Base-by-base conservation (phyloP, 768 basidiomycete species). In the Pleurotus pulmonarius region DNA sequence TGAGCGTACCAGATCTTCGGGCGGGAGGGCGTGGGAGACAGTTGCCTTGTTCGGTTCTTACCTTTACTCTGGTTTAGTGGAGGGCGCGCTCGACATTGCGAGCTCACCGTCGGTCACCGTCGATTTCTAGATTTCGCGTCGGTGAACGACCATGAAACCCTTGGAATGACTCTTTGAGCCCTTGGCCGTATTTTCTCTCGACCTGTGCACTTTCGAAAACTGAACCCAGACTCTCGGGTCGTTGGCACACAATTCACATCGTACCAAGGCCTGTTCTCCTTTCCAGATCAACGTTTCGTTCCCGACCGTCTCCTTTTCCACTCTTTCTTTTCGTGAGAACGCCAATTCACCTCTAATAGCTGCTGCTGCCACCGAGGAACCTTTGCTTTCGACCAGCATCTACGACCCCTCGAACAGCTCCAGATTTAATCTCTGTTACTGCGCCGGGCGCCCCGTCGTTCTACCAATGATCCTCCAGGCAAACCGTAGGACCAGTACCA, bases 391-490 rank as follows among this genome's bases (percentile, higher is more conserved):
- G 41, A 48, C 47, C 55, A 51, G 22, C 49, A 46, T 54, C 44
- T 49, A 41, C 40, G 26, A 34, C 55, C 57, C 57, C 37, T 46
- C 58, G 18, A 25, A 41, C 26, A 29, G 52, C 24, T 24, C 45
- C 24, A n/a, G 29, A 39, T 44, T 53, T 18, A 51, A 38, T 46
- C 59, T 56, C 18, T 45, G 54, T 55, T 49, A 26, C 8, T 39
- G 26, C 51, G 22, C 44, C 29, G 29, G 29, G 29, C 29, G 56
- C 44, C 49, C 46, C 60, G 49, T 38, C 12, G 20, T 49, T 26
- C 37, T 44, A 16, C 3, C 41, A 56, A 91, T 90, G 89, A 87
- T 86, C 56, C 89, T 88, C 67, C 82, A 83, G 65, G 76, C 77
- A 59, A 83, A 79, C 64, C 75, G 80, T 26, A 75, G 71, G 56